phyloP scores from a whole-genome alignment of 139 green algal species.

The Chlorokybus atmophyticus region DNA sequence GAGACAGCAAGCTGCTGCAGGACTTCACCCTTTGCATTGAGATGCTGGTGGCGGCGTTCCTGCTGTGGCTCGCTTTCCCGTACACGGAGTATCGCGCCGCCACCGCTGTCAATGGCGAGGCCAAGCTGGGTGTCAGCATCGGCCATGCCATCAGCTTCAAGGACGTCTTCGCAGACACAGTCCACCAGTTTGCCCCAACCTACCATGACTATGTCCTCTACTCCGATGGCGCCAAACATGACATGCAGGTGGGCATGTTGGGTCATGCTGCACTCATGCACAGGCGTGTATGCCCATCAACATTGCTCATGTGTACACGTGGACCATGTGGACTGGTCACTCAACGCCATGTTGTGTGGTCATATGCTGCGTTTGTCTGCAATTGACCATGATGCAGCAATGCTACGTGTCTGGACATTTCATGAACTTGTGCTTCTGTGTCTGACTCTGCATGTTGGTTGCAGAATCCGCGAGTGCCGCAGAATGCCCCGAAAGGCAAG shows the following conservation, averaged over 20 bases:
- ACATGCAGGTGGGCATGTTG: too few species aligned
- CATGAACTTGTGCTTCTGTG: too few species aligned
- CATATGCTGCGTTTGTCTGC: too few species aligned
- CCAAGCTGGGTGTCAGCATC: slow-evolving; percentile 4
- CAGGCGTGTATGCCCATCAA: too few species aligned
- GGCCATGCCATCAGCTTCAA: slow-evolving; percentile 22
- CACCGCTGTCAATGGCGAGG: neutral
- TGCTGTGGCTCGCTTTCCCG: slow-evolving; percentile 80
- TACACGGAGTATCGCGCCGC: slow-evolving; percentile 48
- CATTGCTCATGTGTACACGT: too few species aligned
- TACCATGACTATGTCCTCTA: slow-evolving; percentile 38
- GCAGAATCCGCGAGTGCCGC: too few species aligned
- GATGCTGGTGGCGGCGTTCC: slow-evolving; percentile 71
- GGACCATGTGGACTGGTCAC: too few species aligned
- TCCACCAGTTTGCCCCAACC: slow-evolving; percentile 33
- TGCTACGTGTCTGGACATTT: too few species aligned
- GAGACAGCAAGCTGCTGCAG: slow-evolving; percentile 64
- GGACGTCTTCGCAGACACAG: slow-evolving; percentile 16
- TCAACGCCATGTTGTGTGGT: too few species aligned
- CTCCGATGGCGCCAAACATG: slow-evolving; percentile 22
- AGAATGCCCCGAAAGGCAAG: slow-evolving; percentile 1
- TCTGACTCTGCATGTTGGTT: too few species aligned
- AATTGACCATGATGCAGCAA: too few species aligned
- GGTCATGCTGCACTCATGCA: too few species aligned
- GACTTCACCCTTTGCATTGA: slow-evolving; percentile 89